Evolutionary conservation across 306 rosid genomes (phyloP).

Genomic region (Vigna unguiculata): DNA sequence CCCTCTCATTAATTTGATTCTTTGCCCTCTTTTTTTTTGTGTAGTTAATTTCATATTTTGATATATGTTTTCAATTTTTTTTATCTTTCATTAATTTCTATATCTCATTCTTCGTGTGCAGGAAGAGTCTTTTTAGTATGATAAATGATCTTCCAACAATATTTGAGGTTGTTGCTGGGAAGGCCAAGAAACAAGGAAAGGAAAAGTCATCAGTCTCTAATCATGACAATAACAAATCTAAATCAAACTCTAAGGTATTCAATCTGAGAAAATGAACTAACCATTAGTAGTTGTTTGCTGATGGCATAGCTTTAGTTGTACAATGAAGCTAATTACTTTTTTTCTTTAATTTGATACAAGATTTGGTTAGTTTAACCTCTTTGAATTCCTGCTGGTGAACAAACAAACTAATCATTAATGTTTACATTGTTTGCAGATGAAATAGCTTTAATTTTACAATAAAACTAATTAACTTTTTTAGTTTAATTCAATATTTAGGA

Average conservation of each 20-base stretch:
- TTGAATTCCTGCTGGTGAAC: too few relatives aligned
- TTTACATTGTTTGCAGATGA: too few relatives aligned
- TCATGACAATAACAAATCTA: slow-evolving; percentile 74
- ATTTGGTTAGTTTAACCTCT: too few relatives aligned
- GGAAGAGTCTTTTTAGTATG: slow-evolving; percentile 80
- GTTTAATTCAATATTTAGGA: neutral
- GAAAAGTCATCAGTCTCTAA: slow-evolving; percentile 75
- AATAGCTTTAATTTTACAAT: too few relatives aligned
- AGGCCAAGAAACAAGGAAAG: slow-evolving; percentile 75
- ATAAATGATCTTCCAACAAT: slow-evolving; percentile 90
- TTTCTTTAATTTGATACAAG: neutral
- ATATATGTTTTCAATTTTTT: neutral
- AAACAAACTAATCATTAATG: too few relatives aligned
- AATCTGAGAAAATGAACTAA: neutral
- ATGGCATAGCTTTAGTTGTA: neutral
- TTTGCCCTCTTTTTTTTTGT: neutral
- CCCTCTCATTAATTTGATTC: slow-evolving; percentile 2
- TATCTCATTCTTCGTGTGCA: slow-evolving; percentile 53
- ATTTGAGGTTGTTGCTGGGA: slow-evolving; percentile 77
- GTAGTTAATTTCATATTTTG: slow-evolving; percentile 2
- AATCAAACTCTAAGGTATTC: slow-evolving; percentile 72
- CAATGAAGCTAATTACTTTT: neutral
- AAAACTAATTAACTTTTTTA: neutral
- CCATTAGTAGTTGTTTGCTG: neutral
- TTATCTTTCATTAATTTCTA: slow-evolving; percentile 1